Percentiles rank a stretch among this genome's conserved stretches.
Evolutionary conservation across 495 filamentous ascomycete species (phyloP).

Genomic region (Geoglossum glabrum): DNA sequence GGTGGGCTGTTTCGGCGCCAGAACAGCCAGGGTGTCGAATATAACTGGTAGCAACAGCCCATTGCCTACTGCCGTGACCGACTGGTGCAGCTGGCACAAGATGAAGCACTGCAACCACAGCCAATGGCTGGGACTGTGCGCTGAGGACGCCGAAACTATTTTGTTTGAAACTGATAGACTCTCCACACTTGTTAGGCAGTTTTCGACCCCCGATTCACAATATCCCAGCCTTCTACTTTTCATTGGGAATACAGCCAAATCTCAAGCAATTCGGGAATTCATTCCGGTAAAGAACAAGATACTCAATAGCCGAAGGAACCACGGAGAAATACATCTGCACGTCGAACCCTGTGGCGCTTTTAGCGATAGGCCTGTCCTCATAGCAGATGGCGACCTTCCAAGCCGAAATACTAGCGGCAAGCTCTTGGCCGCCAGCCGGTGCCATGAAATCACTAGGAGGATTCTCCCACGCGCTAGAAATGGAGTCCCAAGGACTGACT

Average conservation of each 20-base stretch:
- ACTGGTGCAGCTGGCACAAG: too few relatives aligned
- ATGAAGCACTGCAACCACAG: conserved; percentile 12
- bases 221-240: conserved; percentile 9
- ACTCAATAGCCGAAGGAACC: neutral
- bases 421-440: neutral
- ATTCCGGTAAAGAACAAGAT: neutral
- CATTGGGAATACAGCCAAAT: conserved; percentile 12
- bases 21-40: too few relatives aligned
- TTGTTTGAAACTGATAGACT: conserved; percentile 11
- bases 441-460: neutral
- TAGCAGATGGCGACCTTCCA: neutral
- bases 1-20: too few relatives aligned
- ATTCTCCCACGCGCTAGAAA: neutral
- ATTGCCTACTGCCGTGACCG: too few relatives aligned
- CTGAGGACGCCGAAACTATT: conserved; percentile 5
- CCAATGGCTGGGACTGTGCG: conserved; percentile 11
- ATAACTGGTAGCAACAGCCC: too few relatives aligned
- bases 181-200: conserved; percentile 9
- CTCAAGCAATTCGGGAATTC: conserved; percentile 6
- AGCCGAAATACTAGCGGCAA: neutral
- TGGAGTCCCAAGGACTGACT: neutral
- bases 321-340: neutral
- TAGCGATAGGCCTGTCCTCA: neutral
- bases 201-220: conserved; percentile 8
- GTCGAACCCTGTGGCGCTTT: neutral